Base-by-base conservation (phyloP, 257 asterid genomes). In the Haberlea rhodopensis region DNA sequence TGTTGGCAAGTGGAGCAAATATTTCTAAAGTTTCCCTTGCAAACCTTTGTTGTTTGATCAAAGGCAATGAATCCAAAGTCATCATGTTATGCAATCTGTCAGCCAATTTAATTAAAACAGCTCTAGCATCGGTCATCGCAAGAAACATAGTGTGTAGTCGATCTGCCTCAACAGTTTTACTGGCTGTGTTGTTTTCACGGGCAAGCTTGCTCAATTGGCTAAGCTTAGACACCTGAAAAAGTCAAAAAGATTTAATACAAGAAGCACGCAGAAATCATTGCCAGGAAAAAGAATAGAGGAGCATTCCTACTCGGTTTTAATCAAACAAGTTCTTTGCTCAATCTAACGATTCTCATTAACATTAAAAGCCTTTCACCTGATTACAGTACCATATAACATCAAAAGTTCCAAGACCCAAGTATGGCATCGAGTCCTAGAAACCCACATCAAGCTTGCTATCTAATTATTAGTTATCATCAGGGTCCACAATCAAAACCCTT, bases 181-280 rank as follows among this genome's bases (percentile, higher is more conserved):
- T 71, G 56, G 99, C 99, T 0, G 96, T 94, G 81, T 90, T 77
- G 76, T 86, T 90, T 57, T 94, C 95, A 5, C 99, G 85, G 11
- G 99, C 99, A 68, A 94, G 96, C 85, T 94, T 94, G 87, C 99
- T 94, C 81, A 90, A 76, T 13, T 90, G 97, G 75, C 99, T 90
- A 64, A 94, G 83, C 79, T 94, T 90, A 28, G 99, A 86, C 51
- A 94, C 99, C 97, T 90, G 76, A 29, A 59, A 58, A 6, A 75
- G 70, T 24, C 67, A 58, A 1, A 26, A 55, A 5, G 18, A 63
- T 55, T 76, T 43, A 59, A 34, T 20, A 27, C 16, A 1, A 51
- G 0, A 57, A 25, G 26, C 15, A 53, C 48, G 45, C 55, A 53
- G 45, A 67, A 56, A 49, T 23, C 45, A 53, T 19, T 61, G 34